These are phyloP conservation scores for Tetragonia tetragonoides DNA, from an alignment of 148 eudicot species.

Conservation along the genomic window DNA sequence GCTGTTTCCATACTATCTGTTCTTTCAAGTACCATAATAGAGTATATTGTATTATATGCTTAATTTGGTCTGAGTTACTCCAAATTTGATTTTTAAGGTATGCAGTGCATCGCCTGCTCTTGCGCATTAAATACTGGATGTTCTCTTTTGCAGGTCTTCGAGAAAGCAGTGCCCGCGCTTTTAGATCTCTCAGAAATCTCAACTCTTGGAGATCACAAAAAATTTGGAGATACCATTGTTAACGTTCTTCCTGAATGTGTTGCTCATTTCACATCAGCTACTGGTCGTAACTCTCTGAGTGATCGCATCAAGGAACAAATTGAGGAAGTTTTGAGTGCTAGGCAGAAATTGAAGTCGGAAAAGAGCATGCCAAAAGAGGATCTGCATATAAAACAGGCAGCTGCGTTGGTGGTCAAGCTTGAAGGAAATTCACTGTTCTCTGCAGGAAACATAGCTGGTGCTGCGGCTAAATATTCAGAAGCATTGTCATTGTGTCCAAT, in stretches of 20 bases:
- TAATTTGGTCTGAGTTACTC: neutral
- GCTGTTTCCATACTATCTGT: too few species aligned
- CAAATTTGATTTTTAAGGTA: neutral
- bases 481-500: constrained; percentile 86
- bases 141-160: constrained; percentile 57
- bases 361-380: constrained; percentile 94
- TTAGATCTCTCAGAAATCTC: constrained; percentile 85
- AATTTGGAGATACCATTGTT: constrained; percentile 85
- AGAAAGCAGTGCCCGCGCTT: constrained; percentile 77
- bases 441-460: constrained; percentile 84
- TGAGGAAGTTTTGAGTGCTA: constrained; percentile 66
- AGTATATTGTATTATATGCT: neutral
- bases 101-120: neutral
- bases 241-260: constrained; percentile 78
- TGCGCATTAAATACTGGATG: neutral
- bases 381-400: constrained; percentile 93
- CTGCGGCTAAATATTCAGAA: constrained; percentile 90
- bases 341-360: constrained; percentile 75
- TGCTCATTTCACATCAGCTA: constrained; percentile 52
- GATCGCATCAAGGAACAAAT: constrained; percentile 54
- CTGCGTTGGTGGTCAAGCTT: constrained; percentile 86
- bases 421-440: constrained; percentile 96
- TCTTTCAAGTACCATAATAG: neutral
- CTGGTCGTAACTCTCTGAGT: constrained; percentile 54
- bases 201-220: constrained; percentile 80